Evolutionary conservation across 2,329 filamentous ascomycete species (phyloP), one percentile per base, ranked within the genome.

Genomic region (Fusarium setosum): DNA sequence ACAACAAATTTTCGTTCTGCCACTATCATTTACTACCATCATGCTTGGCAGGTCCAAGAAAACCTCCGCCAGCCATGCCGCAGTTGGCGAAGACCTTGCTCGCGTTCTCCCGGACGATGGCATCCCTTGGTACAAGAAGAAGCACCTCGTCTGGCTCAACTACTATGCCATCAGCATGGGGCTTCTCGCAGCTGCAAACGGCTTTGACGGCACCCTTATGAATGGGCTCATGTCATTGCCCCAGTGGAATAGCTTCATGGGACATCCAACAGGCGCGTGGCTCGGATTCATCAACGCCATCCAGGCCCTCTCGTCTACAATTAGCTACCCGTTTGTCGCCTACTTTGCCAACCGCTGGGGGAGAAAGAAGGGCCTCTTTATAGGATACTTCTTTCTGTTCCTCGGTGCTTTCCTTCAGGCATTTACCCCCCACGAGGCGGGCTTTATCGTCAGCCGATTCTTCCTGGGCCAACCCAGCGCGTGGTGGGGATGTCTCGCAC

Each of bases 401-500:
- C 54, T 59, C 12, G 59, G 59, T 4, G 74, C 32, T 56, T 77
- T n/a, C 51, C 31, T 62, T 0, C 59, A 62, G 18, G 32, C 56
- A 1, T 38, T 38, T 15, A 40, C 59, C 3, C 48, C 48, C 5
- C 34, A 34, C 11, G n/a, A 75, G 2, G 17, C 45, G 12, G 69
- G 65, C 23, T 78, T 77, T 44, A 66, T 77, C 18, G 62, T 72
- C 2, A 72, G 73, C 0, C 62, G 76, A 3, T 67, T 73, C 34
- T 64, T 77, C 7, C 62, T 78, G 5, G 75, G 76, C 12, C 66
- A 29, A 8, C 40, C 40, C 3, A 44, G 23, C 10, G 40, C 72
- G 29, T 83, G 83, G 18, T 82, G 85, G 42, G 73, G 72, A 0
- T 62, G 66, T 13, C 56, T 61, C 11, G 69, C 71, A 1, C 75